Percentiles rank a stretch among this genome's conserved stretches.
These are phyloP conservation scores for Emergomyces pasteurianus DNA, from an alignment of 2,329 filamentous ascomycete genomes.

Conservation along the genomic window DNA sequence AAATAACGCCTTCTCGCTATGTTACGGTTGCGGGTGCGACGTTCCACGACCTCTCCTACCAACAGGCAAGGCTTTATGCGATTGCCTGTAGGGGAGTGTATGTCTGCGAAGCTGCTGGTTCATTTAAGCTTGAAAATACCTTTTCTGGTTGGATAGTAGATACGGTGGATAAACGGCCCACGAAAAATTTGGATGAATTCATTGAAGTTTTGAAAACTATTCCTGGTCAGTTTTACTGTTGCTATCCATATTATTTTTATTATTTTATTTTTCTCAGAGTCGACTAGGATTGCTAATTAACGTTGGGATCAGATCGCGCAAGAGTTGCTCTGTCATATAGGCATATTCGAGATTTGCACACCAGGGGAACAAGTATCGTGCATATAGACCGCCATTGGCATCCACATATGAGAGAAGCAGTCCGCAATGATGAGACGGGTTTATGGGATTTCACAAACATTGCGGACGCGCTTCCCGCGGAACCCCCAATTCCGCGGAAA, in stretches of 20 bases:
- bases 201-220: slow-evolving; percentile 83
- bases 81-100: slow-evolving; percentile 87
- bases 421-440: slow-evolving; percentile 79
- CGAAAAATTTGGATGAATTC: slow-evolving; percentile 76
- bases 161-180: slow-evolving; percentile 82
- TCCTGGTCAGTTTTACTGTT: slow-evolving; percentile 45
- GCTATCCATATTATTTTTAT: too few species aligned
- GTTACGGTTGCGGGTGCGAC: slow-evolving; percentile 86
- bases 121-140: slow-evolving; percentile 84
- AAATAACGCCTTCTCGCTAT: slow-evolving; percentile 91
- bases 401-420: slow-evolving; percentile 82
- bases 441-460: slow-evolving; percentile 92
- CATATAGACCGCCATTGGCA: slow-evolving; percentile 94
- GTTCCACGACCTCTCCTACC: slow-evolving; percentile 94
- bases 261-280: slow-evolving; percentile 2
- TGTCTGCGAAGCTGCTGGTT: slow-evolving; percentile 87
- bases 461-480: slow-evolving; percentile 64
- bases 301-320: slow-evolving; percentile 42
- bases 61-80: slow-evolving; percentile 90
- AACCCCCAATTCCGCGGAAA: slow-evolving; percentile 58
- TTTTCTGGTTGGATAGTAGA: slow-evolving; percentile 91
- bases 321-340: slow-evolving; percentile 92
- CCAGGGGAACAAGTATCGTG: slow-evolving; percentile 82
- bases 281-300: not conserved
- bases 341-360: slow-evolving; percentile 88